Evolutionary conservation across 2,329 filamentous ascomycete genomes (phyloP).

Genomic region (Aspergillus japonicus): DNA sequence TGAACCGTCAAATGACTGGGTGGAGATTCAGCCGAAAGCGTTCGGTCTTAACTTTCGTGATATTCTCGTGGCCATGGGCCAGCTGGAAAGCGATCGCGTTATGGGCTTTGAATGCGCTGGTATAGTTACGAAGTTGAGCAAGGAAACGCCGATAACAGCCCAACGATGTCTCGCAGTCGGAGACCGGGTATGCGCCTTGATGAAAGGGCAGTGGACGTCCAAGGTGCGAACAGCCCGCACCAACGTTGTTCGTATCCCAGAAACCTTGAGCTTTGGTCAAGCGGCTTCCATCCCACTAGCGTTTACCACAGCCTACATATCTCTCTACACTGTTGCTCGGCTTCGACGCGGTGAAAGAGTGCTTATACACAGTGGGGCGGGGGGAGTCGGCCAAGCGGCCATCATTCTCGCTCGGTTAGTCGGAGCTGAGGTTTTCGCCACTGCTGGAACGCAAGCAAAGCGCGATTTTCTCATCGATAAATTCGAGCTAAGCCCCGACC

Average conservation of each 20-base stretch:
- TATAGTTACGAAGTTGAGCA: neutral
- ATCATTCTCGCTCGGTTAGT: constrained; percentile 26
- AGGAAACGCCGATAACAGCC: neutral
- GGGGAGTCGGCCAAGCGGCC: constrained; percentile 29
- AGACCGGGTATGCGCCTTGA: neutral
- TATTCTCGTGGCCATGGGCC: neutral
- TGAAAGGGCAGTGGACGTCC: neutral
- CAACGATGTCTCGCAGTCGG: neutral
- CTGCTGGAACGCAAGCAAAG: neutral
- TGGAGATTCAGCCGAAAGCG: neutral
- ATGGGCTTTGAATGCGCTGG: neutral
- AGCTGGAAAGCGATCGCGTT: neutral
- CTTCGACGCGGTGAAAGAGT: neutral
- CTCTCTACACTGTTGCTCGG: neutral
- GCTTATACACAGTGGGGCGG: neutral
- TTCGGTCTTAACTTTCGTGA: neutral
- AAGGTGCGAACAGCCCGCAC: too few relatives aligned
- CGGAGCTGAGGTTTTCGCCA: neutral
- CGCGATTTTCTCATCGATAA: neutral
- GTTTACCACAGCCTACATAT: neutral
- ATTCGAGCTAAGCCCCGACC: neutral
- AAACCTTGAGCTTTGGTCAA: neutral
- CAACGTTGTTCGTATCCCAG: neutral
- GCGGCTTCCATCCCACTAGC: neutral
- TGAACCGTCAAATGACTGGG: neutral